phyloP scores from a whole-genome alignment of 139 green algal genomes.

The Chlorella sp. region DNA sequence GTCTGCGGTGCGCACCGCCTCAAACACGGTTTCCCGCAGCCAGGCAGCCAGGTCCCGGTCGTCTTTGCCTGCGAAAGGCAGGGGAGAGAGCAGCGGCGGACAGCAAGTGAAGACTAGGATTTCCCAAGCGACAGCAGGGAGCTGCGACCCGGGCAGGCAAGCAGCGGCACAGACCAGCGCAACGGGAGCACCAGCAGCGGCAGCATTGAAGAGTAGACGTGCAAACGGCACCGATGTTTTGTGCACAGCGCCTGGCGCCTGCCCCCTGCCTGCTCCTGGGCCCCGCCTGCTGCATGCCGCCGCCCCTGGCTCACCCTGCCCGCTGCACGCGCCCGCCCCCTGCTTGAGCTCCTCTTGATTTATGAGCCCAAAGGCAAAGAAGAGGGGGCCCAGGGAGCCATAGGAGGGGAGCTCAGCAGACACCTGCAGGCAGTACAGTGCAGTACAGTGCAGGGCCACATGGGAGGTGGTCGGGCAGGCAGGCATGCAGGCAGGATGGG shows the following conservation, averaged over 20 bases:
- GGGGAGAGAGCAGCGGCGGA: too few relatives aligned
- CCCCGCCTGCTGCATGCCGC: not conserved
- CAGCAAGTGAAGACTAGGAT: not conserved
- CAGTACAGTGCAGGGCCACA: not conserved
- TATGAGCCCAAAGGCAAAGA: constrained; percentile 87
- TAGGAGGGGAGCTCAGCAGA: constrained; percentile 66
- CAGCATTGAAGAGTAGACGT: not conserved
- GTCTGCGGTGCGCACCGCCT: constrained; percentile 77
- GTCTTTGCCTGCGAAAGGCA: not conserved
- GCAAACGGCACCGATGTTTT: not conserved
- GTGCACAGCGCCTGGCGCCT: not conserved
- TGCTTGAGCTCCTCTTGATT: constrained; percentile 69
- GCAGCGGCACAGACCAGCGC: not conserved
- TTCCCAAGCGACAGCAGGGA: not conserved
- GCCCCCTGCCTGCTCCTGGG: not conserved
- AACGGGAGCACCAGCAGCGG: not conserved
- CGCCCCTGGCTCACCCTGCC: not conserved
- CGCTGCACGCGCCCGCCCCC: constrained; percentile 29
- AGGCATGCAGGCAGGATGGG: not conserved
- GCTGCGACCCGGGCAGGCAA: not conserved
- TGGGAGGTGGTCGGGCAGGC: not conserved
- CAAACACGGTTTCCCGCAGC: constrained; percentile 68
- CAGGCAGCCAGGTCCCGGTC: constrained; percentile 68
- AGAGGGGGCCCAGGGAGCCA: constrained; percentile 82
- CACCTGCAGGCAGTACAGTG: not conserved